Evolutionary conservation across 441 rosid species (phyloP).

Genomic region (Euphorbia celastroides): DNA sequence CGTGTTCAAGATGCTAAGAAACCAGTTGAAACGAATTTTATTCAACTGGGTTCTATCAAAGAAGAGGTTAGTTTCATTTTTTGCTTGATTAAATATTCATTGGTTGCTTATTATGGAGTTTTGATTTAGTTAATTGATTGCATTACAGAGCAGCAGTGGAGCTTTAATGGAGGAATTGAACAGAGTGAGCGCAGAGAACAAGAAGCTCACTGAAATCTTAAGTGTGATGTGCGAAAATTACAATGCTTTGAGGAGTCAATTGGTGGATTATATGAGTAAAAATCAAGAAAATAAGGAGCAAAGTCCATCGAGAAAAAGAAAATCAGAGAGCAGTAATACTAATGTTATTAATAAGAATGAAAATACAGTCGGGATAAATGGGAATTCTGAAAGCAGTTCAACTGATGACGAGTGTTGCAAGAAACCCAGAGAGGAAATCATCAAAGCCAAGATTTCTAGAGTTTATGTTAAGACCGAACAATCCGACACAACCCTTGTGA

Average conservation of each 20-base stretch:
- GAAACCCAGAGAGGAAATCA: conserved; percentile 62
- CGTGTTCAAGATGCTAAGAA: conserved; percentile 28
- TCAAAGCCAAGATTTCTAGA: conserved; percentile 64
- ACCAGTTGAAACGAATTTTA: conserved; percentile 23
- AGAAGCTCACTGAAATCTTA: conserved; percentile 74
- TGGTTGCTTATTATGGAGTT: not conserved
- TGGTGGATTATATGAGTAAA: conserved; percentile 53
- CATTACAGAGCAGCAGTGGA: conserved; percentile 33
- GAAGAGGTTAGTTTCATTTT: conserved; percentile 32
- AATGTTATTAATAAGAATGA: conserved; percentile 16
- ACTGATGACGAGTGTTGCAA: conserved; percentile 77
- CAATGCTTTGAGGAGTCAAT: conserved; percentile 53
- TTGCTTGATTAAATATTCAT: not conserved
- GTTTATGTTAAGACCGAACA: conserved; percentile 55
- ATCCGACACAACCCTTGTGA: conserved; percentile 77
- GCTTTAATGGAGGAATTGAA: conserved; percentile 72
- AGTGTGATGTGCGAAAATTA: conserved; percentile 71
- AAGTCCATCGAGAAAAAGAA: conserved; percentile 69
- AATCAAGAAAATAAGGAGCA: conserved; percentile 27
- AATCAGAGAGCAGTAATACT: conserved; percentile 44
- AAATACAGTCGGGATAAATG: conserved; percentile 26
- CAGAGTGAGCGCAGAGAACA: conserved; percentile 76
- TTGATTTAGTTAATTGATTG: not conserved
- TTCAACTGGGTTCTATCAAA: conserved; percentile 20
- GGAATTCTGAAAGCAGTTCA: conserved; percentile 81